A percentile compares a stretch with the other conserved stretches of the same genome.
phyloP scores from a whole-genome alignment of 139 green algal genomes.

The Volvox africanus region DNA sequence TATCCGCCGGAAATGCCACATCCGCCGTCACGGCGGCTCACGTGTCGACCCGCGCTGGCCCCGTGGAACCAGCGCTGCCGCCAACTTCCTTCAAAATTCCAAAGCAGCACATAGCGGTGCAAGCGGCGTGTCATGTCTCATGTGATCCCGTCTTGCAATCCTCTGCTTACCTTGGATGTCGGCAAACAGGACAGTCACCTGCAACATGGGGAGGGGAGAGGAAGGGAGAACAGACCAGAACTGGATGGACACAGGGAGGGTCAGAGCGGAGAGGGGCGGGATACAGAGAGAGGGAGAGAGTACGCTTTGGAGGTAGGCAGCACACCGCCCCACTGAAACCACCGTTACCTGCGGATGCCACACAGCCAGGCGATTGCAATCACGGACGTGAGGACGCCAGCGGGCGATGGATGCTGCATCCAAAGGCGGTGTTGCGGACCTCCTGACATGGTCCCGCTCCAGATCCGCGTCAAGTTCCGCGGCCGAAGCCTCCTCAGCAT shows the following conservation, averaged over 20 bases:
- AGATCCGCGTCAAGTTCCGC: too few species aligned
- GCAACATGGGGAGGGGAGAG: not conserved
- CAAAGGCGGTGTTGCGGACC: not conserved
- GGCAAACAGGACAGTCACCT: slow-evolving; percentile 27
- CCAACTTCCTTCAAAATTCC: not conserved
- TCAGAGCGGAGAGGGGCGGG: not conserved
- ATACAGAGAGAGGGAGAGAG: not conserved
- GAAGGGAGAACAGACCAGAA: not conserved
- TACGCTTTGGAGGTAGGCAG: too few species aligned
- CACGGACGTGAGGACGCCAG: slow-evolving; percentile 7
- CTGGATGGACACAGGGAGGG: not conserved
- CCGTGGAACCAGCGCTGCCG: not conserved
- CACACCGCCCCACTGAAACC: not conserved
- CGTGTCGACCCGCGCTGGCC: not conserved
- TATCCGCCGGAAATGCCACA: not conserved
- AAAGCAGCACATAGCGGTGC: not conserved
- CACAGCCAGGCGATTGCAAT: slow-evolving; percentile 28
- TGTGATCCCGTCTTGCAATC: not conserved
- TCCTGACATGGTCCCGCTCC: not conserved
- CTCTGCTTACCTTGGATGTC: slow-evolving; percentile 14
- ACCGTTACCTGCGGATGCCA: slow-evolving; percentile 8
- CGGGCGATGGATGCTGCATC: not conserved
- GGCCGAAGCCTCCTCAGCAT: too few species aligned
- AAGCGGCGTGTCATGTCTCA: not conserved
- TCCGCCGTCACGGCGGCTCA: not conserved